These are phyloP conservation scores for Brassica balearica DNA, from an alignment of 441 rosid genomes.

Conservation along the genomic window DNA sequence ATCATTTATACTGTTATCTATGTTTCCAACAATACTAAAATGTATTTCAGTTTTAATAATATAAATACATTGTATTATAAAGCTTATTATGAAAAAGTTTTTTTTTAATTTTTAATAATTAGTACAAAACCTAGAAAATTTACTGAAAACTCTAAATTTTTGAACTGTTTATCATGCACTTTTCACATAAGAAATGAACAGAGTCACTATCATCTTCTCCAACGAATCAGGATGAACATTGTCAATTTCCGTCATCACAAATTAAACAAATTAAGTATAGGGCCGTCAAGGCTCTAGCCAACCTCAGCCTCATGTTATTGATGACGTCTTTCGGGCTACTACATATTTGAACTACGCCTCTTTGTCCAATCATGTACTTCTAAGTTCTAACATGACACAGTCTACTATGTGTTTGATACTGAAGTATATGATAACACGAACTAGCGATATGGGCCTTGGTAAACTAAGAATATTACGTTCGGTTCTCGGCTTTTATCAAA, in stretches of 20 bases:
- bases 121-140: not conserved
- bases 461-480: not conserved
- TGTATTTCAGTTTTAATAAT: too few species aligned
- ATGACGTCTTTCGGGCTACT: conserved; percentile 1
- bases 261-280: not conserved
- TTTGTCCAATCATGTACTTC: not conserved
- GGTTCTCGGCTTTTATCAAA: not conserved
- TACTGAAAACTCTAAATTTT: not conserved
- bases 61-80: not conserved
- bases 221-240: not conserved
- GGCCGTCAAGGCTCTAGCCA: conserved; percentile 23
- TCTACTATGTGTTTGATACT: too few species aligned
- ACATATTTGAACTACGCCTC: not conserved
- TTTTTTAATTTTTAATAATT: not conserved
- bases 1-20: too few species aligned
- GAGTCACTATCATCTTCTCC: not conserved
- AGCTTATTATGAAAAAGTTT: not conserved
- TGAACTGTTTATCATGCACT: not conserved
- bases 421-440: too few species aligned
- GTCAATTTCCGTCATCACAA: not conserved
- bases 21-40: too few species aligned
- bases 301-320: not conserved
- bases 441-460: too few species aligned
- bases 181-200: not conserved
- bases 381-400: not conserved